Evolutionary conservation across 352 stramenopile species (phyloP).

Genomic region (Globisporangium perplexum): DNA sequence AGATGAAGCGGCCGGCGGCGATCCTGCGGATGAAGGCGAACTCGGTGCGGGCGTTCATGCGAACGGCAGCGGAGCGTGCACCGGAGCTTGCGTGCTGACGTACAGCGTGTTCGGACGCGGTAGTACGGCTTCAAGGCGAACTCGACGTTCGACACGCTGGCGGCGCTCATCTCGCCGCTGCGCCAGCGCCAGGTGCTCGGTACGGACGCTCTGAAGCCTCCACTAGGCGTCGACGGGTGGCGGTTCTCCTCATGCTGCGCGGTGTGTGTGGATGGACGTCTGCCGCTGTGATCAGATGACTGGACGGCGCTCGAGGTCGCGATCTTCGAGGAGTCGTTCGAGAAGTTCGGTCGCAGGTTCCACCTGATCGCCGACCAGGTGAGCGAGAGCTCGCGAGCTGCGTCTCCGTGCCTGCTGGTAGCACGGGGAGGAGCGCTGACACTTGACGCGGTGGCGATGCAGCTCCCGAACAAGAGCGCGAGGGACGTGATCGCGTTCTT

Average conservation of each 20-base stretch:
- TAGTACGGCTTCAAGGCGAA: conserved; percentile 66
- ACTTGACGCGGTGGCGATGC: not conserved
- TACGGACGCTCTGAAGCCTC: conserved; percentile 11
- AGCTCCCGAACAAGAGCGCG: conserved; percentile 60
- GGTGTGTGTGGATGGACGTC: no score
- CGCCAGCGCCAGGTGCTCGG: conserved; percentile 63
- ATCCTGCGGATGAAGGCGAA: conserved; percentile 75
- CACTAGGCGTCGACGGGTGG: not conserved
- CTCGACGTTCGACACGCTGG: conserved; percentile 66
- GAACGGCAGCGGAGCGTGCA: no score
- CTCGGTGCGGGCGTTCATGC: conserved; percentile 17
- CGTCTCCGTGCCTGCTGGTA: not conserved
- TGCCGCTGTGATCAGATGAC: conserved; percentile 28
- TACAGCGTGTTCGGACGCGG: not conserved
- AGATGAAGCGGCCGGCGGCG: conserved; percentile 62
- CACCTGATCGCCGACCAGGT: conserved; percentile 69
- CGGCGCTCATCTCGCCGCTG: conserved; percentile 58
- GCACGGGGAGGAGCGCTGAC: not conserved
- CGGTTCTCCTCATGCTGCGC: not conserved
- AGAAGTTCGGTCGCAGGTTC: conserved; percentile 75
- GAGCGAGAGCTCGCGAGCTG: no score
- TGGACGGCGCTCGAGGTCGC: conserved; percentile 72
- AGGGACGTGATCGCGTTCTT: conserved; percentile 76
- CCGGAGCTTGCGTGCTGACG: not conserved
- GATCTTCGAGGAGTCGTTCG: conserved; percentile 75